Percentiles rank a stretch among this genome's conserved stretches.
These are phyloP conservation scores for Colletotrichum sp. DNA, from an alignment of 2,329 filamentous ascomycete genomes.

Conservation along the genomic window DNA sequence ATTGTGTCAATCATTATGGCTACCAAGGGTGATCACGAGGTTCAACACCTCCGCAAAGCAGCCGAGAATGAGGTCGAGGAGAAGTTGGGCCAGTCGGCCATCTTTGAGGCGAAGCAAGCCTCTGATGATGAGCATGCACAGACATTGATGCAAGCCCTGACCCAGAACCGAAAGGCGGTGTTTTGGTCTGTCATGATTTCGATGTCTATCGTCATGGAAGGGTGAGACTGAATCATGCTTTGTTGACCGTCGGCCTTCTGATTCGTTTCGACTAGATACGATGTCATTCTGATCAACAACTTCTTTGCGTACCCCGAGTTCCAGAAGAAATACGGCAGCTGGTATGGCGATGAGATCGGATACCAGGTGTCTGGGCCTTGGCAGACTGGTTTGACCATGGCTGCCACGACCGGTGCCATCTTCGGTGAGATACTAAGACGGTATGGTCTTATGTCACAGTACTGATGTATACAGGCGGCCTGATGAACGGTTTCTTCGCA, in stretches of 20 bases:
- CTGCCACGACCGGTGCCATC: constrained; percentile 42
- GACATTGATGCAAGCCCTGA: constrained; percentile 29
- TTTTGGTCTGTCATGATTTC: constrained; percentile 45
- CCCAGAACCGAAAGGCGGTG: constrained; percentile 37
- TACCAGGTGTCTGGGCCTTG: constrained; percentile 54
- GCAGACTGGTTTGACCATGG: constrained; percentile 54
- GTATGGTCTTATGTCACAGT: not conserved
- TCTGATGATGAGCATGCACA: constrained; percentile 29
- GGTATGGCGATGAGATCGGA: constrained; percentile 32
- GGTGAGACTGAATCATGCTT: constrained; percentile 35
- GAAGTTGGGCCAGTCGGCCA: constrained; percentile 11
- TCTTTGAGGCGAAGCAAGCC: constrained; percentile 16
- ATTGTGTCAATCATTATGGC: not conserved
- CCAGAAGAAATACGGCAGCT: constrained; percentile 43
- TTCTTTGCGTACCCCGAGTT: constrained; percentile 49
- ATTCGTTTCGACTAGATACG: not conserved
- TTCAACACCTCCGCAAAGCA: constrained; percentile 7
- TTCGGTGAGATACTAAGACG: constrained; percentile 20
- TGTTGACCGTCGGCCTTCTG: not conserved
- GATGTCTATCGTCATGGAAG: constrained; percentile 53
- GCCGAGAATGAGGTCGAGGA: constrained; percentile 15
- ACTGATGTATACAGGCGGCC: constrained; percentile 26
- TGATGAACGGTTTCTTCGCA: constrained; percentile 46
- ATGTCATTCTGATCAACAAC: constrained; percentile 37
- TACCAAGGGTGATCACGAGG: not conserved